These are phyloP conservation scores for Talaromyces sp. DNA, from an alignment of 2,329 filamentous ascomycete genomes.

Conservation along the genomic window DNA sequence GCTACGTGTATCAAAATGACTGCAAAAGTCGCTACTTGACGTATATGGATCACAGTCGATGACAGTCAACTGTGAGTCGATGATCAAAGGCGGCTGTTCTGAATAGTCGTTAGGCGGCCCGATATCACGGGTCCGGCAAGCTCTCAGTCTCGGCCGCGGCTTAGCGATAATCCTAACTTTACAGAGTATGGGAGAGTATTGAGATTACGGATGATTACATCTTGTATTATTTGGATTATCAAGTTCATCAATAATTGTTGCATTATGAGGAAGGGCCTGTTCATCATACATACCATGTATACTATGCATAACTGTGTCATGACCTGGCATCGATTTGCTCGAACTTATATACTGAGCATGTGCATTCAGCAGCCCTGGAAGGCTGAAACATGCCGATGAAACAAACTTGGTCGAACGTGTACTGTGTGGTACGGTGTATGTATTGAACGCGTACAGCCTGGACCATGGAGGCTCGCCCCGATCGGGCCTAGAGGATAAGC, in stretches of 20 bases:
- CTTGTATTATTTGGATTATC: not conserved
- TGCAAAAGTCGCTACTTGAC: not conserved
- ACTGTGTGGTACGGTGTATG: not conserved
- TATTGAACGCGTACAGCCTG: not conserved
- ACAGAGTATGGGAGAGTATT: not conserved
- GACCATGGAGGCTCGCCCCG: slow-evolving; percentile 12
- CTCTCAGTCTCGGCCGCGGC: not conserved
- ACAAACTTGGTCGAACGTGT: not conserved
- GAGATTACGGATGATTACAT: not conserved
- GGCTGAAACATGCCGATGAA: not conserved
- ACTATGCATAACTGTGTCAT: too few relatives aligned
- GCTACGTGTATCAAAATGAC: not conserved
- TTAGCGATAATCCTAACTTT: slow-evolving; percentile 4
- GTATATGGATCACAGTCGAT: not conserved
- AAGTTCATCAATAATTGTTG: too few relatives aligned
- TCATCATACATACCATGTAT: too few relatives aligned
- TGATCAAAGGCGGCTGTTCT: not conserved
- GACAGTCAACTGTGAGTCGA: not conserved
- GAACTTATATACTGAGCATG: not conserved
- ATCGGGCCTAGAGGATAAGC: slow-evolving; percentile 13
- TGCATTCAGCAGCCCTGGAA: not conserved
- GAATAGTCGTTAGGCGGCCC: not conserved
- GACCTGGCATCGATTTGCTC: not conserved
- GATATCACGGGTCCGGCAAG: not conserved
- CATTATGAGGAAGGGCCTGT: too few relatives aligned